Conservation (phyloP, 352 stramenopile genomes). For the Globisporangium barbulae region DNA sequence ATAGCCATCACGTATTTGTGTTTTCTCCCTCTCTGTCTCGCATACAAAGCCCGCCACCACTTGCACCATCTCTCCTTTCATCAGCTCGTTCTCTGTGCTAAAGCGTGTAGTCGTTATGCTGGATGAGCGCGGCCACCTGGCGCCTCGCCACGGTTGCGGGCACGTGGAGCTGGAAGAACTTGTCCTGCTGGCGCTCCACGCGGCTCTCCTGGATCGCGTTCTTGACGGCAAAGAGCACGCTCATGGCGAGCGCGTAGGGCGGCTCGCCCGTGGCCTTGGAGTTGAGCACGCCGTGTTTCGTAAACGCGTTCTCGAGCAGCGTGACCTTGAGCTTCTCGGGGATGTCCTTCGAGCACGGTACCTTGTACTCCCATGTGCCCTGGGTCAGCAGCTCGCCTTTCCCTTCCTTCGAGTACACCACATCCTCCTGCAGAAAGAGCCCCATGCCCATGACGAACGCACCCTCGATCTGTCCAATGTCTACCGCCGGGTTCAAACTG, state of each 20-base stretch:
- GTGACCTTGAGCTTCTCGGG: slow-evolving; percentile 94
- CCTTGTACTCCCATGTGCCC: slow-evolving; percentile 96
- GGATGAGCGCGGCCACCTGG: slow-evolving; percentile 31
- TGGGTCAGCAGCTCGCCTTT: slow-evolving; percentile 91
- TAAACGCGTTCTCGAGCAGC: slow-evolving; percentile 91
- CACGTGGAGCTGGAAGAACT: slow-evolving; percentile 40
- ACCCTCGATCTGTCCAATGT: slow-evolving; percentile 98
- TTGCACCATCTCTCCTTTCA: not conserved
- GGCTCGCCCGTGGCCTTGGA: slow-evolving; percentile 96
- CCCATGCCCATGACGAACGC: slow-evolving; percentile 96
- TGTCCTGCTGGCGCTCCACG: slow-evolving; percentile 46
- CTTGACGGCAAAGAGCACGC: slow-evolving; percentile 95
- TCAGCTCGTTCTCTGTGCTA: not conserved
- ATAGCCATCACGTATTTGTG: not conserved
- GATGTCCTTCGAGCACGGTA: slow-evolving; percentile 96
- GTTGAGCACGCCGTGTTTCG: slow-evolving; percentile 94
- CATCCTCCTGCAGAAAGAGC: slow-evolving; percentile 92
- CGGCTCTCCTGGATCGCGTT: slow-evolving; percentile 89
- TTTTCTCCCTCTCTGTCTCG: not conserved
- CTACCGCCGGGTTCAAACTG: slow-evolving; percentile 96
- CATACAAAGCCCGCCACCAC: not conserved
- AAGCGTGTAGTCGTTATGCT: slow-evolving; percentile 23
- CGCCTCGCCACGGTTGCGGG: slow-evolving; percentile 38
- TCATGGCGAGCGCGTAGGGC: slow-evolving; percentile 92
- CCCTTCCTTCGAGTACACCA: slow-evolving; percentile 89